A percentile compares a stretch with the other conserved stretches of the same genome.
phyloP scores from a whole-genome alignment of 805 yeast species.

The Candida golubevii region DNA sequence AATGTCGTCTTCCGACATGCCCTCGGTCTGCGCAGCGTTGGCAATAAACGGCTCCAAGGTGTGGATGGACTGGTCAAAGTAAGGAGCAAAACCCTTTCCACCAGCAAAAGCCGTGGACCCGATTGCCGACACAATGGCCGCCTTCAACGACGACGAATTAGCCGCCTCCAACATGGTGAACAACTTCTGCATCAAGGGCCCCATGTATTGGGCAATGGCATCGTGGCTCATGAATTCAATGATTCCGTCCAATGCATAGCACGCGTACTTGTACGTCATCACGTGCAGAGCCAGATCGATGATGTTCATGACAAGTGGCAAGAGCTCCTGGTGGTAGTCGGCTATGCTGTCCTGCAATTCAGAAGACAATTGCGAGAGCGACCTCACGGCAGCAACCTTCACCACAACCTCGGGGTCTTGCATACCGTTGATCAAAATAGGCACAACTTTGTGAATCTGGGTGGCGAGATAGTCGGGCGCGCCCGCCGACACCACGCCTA shows the following conservation, averaged over 20 bases:
- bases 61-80: slow-evolving; percentile 75
- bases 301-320: slow-evolving; percentile 82
- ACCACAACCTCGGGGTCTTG: slow-evolving; percentile 73
- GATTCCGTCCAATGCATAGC: slow-evolving; percentile 85
- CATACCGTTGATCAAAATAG: slow-evolving; percentile 69
- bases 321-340: slow-evolving; percentile 72
- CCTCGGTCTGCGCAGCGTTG: slow-evolving; percentile 63
- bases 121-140: slow-evolving; percentile 88
- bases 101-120: slow-evolving; percentile 97
- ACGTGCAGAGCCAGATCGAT: slow-evolving; percentile 82
- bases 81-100: slow-evolving; percentile 83
- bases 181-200: slow-evolving; percentile 85
- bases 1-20: slow-evolving; percentile 81
- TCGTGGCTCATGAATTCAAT: slow-evolving; percentile 89
- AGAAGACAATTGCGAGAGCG: slow-evolving; percentile 70
- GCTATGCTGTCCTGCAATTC: slow-evolving; percentile 85
- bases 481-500: slow-evolving; percentile 83
- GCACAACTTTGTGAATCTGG: slow-evolving; percentile 69
- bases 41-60: slow-evolving; percentile 78
- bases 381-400: slow-evolving; percentile 78
- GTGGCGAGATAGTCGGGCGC: slow-evolving; percentile 88
- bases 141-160: slow-evolving; percentile 65
- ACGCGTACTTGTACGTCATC: slow-evolving; percentile 84
- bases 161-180: slow-evolving; percentile 78
- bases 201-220: slow-evolving; percentile 75